Percentiles rank a stretch among this genome's conserved stretches.
Evolutionary conservation across 768 basidiomycete genomes (phyloP).

Genomic region (Pleurotus platypus): DNA sequence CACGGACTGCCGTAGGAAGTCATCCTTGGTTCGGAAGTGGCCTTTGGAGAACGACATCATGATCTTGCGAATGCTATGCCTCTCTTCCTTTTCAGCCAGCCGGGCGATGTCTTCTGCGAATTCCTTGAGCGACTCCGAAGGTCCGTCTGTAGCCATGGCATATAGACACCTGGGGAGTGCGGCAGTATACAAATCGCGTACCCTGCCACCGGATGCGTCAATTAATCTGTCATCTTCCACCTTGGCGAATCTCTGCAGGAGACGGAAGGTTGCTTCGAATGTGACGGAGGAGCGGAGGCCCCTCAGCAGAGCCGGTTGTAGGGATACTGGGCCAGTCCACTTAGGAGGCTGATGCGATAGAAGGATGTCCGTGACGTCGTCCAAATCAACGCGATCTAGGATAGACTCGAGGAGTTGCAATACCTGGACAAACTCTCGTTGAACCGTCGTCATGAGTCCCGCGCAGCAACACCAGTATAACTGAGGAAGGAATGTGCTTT

Average conservation of each 20-base stretch:
- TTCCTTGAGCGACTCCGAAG: conserved; percentile 56
- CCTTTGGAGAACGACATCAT: conserved; percentile 86
- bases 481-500: conserved; percentile 66
- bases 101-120: conserved; percentile 72
- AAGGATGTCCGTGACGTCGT: conserved; percentile 66
- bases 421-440: conserved; percentile 71
- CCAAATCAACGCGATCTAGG: conserved; percentile 66
- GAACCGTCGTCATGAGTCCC: conserved; percentile 78
- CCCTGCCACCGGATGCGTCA: conserved; percentile 64
- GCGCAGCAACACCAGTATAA: conserved; percentile 87
- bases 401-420: conserved; percentile 63
- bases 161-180: conserved; percentile 88
- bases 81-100: conserved; percentile 70
- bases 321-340: conserved; percentile 61
- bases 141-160: conserved; percentile 63
- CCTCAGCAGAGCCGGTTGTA: conserved; percentile 70
- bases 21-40: conserved; percentile 88
- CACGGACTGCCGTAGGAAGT: conserved; percentile 89
- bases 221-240: conserved; percentile 62
- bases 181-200: conserved; percentile 80
- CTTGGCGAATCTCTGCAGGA: conserved; percentile 61
- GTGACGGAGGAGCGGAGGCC: conserved; percentile 81
- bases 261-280: conserved; percentile 58
- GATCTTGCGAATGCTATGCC: conserved; percentile 79
- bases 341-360: conserved; percentile 62